These are phyloP conservation scores for Populus tremula DNA, from an alignment of 345 rosid species.

Conservation along the genomic window DNA sequence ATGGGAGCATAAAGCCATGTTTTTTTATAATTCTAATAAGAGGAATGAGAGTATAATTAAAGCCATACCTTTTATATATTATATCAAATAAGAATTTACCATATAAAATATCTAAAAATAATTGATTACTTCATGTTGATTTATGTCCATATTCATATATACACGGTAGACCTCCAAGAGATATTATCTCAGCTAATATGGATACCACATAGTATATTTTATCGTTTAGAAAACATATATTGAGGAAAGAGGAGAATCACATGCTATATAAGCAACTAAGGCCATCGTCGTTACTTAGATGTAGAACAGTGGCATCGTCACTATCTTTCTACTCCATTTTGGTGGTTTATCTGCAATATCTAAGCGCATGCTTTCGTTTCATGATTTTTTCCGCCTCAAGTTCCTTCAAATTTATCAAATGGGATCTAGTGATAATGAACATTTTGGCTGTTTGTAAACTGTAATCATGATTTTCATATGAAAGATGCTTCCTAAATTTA, in stretches of 20 bases:
- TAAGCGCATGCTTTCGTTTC: neutral
- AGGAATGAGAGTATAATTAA: neutral
- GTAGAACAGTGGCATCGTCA: neutral
- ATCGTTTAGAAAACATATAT: too few relatives aligned
- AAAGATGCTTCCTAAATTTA: neutral
- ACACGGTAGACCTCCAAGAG: too few relatives aligned
- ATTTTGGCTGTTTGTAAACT: neutral
- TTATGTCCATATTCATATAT: neutral
- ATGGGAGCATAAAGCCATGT: neutral
- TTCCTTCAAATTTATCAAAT: neutral
- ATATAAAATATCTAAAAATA: neutral
- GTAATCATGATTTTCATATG: neutral
- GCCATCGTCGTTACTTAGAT: too few relatives aligned
- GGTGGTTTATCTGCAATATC: neutral
- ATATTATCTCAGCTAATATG: too few relatives aligned
- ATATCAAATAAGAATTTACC: neutral
- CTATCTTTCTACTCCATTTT: neutral
- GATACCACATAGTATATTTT: too few relatives aligned
- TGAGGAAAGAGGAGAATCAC: too few relatives aligned
- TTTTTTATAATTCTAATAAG: too few relatives aligned
- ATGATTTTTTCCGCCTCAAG: neutral
- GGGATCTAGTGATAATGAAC: neutral
- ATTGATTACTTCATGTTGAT: neutral
- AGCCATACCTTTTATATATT: too few relatives aligned
- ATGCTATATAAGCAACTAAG: too few relatives aligned